A percentile compares a stretch with the other conserved stretches of the same genome.
Conservation (phyloP, 257 asterid species). For the Paulownia fortunei region DNA sequence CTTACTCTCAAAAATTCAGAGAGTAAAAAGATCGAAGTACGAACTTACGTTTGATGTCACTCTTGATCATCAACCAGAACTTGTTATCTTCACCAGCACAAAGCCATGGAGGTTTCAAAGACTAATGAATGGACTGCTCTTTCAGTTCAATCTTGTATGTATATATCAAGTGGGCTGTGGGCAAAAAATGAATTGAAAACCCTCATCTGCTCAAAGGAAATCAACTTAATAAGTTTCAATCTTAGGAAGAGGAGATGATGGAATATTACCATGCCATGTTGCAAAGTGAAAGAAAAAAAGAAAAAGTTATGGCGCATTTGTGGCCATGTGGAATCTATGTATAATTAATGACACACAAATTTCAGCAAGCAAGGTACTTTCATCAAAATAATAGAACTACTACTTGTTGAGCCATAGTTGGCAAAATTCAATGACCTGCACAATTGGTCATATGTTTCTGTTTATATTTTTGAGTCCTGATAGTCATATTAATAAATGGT, state of each 20-base stretch:
- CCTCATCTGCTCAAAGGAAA: slow-evolving; percentile 26
- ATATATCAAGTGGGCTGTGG: slow-evolving; percentile 4
- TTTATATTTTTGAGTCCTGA: slow-evolving; percentile 13
- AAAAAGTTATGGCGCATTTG: slow-evolving; percentile 46
- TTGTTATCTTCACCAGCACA: neutral
- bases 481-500: slow-evolving; percentile 34
- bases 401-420: slow-evolving; percentile 30
- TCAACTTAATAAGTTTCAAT: slow-evolving; percentile 19
- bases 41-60: slow-evolving; percentile 38
- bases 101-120: neutral
- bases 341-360: slow-evolving; percentile 28
- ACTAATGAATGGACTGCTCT: neutral
- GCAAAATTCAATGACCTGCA: slow-evolving; percentile 37
- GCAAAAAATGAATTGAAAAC: neutral
- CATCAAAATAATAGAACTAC: neutral
- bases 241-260: slow-evolving; percentile 39
- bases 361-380: slow-evolving; percentile 20
- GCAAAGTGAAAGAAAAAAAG: slow-evolving; percentile 31
- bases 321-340: slow-evolving; percentile 46
- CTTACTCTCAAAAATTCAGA: neutral
- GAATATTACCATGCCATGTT: slow-evolving; percentile 49
- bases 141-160: slow-evolving; percentile 23
- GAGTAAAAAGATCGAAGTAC: slow-evolving; percentile 11
- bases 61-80: slow-evolving; percentile 29
- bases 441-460: slow-evolving; percentile 29